phyloP scores from a whole-genome alignment of 306 rosid species.

The Citrullus colocynthis region DNA sequence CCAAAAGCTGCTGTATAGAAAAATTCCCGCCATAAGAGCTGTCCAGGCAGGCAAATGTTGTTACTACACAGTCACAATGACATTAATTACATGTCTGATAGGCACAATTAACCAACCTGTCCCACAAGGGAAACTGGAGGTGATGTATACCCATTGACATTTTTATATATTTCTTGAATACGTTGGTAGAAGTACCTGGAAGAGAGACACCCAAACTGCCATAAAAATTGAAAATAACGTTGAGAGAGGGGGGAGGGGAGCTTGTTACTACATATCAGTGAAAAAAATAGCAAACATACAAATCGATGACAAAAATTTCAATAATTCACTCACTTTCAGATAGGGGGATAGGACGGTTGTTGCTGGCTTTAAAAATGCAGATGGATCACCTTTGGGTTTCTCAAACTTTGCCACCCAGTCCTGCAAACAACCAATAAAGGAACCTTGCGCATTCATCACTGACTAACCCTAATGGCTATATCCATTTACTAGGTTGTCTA shows the following conservation, averaged over 20 bases:
- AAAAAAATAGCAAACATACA: conserved; percentile 2
- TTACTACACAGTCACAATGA: conserved; percentile 7
- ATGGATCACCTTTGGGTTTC: conserved; percentile 90
- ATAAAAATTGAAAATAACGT: conserved; percentile 12
- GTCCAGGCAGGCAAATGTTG: conserved; percentile 14
- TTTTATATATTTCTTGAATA: conserved; percentile 52
- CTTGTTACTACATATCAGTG: neutral
- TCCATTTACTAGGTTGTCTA: neutral
- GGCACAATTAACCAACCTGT: conserved; percentile 43
- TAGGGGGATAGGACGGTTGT: conserved; percentile 87
- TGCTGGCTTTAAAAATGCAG: conserved; percentile 73
- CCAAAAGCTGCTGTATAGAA: conserved; percentile 88
- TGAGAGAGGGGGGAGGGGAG: neutral
- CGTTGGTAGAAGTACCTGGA: conserved; percentile 76
- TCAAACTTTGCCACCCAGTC: conserved; percentile 83
- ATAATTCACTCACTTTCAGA: conserved; percentile 57
- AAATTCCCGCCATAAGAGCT: conserved; percentile 92
- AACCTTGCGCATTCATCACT: neutral
- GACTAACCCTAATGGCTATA: neutral
- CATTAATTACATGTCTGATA: neutral
- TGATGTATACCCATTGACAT: conserved; percentile 47
- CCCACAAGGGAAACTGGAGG: conserved; percentile 89
- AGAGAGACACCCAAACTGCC: conserved; percentile 94
- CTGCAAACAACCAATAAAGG: conserved; percentile 17
- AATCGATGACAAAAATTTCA: conserved; percentile 4